Evolutionary conservation across 352 stramenopile genomes (phyloP).

Genomic region (Pythium sp.): DNA sequence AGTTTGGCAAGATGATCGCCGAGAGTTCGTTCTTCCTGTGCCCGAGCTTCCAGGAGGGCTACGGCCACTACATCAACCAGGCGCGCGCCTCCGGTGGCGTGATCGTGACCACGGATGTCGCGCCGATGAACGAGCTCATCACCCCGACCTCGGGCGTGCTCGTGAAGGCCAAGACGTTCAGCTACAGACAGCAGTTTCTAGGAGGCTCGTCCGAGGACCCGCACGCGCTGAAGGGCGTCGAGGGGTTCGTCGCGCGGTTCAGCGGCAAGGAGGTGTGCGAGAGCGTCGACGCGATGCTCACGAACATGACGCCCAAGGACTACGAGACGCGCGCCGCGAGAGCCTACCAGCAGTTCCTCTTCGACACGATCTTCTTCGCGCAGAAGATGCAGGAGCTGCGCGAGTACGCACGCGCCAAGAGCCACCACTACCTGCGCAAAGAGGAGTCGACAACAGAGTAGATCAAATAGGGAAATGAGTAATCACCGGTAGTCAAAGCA

Average conservation of each 20-base stretch:
- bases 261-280: conserved; percentile 34
- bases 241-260: conserved; percentile 45
- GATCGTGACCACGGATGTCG: conserved; percentile 49
- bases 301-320: conserved; percentile 27
- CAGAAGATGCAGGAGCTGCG: conserved; percentile 50
- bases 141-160: conserved; percentile 37
- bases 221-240: conserved; percentile 31
- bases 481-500: too few species aligned
- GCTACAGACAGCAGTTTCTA: conserved; percentile 31
- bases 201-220: conserved; percentile 13
- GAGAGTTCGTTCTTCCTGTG: conserved; percentile 48
- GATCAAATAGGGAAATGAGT: neutral
- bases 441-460: neutral
- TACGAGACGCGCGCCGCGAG: conserved; percentile 27
- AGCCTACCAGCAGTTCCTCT: conserved; percentile 57
- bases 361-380: conserved; percentile 62
- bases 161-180: conserved; percentile 22
- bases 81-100: conserved; percentile 39
- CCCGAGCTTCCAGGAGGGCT: conserved; percentile 48
- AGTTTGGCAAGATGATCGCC: conserved; percentile 40
- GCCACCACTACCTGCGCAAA: conserved; percentile 13
- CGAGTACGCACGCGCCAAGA: conserved; percentile 28
- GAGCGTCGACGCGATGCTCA: conserved; percentile 35
- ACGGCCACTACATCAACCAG: conserved; percentile 71
- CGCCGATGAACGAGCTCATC: conserved; percentile 65